Evolutionary conservation across 768 basidiomycete genomes (phyloP), one percentile per base, ranked within the genome.

Genomic region (Boletus tylopilopsis): DNA sequence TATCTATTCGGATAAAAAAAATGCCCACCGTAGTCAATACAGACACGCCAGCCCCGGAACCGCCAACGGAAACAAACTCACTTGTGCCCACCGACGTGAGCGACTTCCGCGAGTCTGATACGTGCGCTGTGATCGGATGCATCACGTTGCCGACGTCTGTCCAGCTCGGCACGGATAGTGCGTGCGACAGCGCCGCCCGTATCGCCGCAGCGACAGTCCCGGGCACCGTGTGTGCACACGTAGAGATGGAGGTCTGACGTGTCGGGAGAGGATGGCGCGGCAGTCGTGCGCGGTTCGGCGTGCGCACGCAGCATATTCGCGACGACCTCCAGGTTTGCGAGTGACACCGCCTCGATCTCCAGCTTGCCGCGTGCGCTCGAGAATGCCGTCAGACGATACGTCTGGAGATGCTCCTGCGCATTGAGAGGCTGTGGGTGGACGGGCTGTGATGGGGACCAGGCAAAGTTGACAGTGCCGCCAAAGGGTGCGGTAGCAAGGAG

Each of bases 41-140:
- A 10, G 36, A 38, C 25, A 36, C 42, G 19, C 16, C 12, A 13
- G 10, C 16, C 21, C 8, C 24, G 37, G 15, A 34, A 21, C 18
- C 32, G 9, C 27, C 36, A 18, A 36, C 22, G 29, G 37, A 22
- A 23, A 45, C 19, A 13, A 8, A 74, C 83, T 62, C 60, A 88
- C 90, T 87, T 76, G 68, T 94, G 90, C 22, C 89, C 89, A 1
- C 91, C 90, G 43, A 94, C 82, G 65, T 94, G 90, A 2, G 78
- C 85, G 6, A 85, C 78, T 54, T 89, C 81, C 4, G 80, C 80
- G 2, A 91, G 70, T 37, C 64, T 64, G 21, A 74, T 73, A 57
- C 53, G 80, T 51, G 33, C 61, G 54, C 64, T 61, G 2, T 53
- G 54, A 50, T 67, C 63, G 3, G 44, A 52, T 6, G 52, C 55